Percentiles rank a stretch among this genome's conserved stretches.
Conservation (phyloP, 2,329 filamentous ascomycete species). For the Thermothelomyces thermophilus region DNA sequence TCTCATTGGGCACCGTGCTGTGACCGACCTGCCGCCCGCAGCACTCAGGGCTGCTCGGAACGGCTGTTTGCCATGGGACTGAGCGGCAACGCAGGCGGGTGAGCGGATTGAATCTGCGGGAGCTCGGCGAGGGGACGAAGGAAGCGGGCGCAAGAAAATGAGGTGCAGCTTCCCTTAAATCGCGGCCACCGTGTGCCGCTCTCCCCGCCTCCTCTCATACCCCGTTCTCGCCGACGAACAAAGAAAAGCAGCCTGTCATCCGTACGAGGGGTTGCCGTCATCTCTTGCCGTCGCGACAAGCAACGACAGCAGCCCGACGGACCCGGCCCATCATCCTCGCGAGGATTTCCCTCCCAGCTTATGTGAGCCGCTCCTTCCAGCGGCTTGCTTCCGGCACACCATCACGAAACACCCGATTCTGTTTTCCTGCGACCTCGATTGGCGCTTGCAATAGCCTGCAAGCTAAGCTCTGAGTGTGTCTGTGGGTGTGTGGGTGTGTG, state of each 20-base stretch:
- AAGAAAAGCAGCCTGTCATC: not conserved
- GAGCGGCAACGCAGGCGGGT: conserved; percentile 19
- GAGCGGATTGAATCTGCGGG: too few species aligned
- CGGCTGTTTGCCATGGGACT: conserved; percentile 11
- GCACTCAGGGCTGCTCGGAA: conserved; percentile 20
- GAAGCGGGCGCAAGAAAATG: conserved; percentile 5
- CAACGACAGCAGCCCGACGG: not conserved
- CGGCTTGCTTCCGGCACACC: not conserved
- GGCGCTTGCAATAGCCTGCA: not conserved
- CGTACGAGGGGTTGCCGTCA: not conserved
- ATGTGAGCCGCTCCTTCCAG: conserved; percentile 12
- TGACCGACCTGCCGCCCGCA: conserved; percentile 25
- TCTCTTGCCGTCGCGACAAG: conserved; percentile 1
- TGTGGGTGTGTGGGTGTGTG: too few species aligned
- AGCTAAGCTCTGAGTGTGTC: not conserved
- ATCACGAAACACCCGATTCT: not conserved
- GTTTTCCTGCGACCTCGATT: conserved; percentile 1
- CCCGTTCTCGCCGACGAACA: not conserved
- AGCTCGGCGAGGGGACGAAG: too few species aligned
- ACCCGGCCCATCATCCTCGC: too few species aligned
- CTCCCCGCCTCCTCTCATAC: conserved; percentile 5
- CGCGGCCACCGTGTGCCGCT: conserved; percentile 2
- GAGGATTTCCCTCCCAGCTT: conserved; percentile 9
- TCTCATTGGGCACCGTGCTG: conserved; percentile 25
- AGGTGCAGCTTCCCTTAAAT: conserved; percentile 12